A percentile compares a stretch with the other conserved stretches of the same genome.
Evolutionary conservation across 83 land plant genomes (phyloP).

Genomic region (Isoetes engelmannii): DNA sequence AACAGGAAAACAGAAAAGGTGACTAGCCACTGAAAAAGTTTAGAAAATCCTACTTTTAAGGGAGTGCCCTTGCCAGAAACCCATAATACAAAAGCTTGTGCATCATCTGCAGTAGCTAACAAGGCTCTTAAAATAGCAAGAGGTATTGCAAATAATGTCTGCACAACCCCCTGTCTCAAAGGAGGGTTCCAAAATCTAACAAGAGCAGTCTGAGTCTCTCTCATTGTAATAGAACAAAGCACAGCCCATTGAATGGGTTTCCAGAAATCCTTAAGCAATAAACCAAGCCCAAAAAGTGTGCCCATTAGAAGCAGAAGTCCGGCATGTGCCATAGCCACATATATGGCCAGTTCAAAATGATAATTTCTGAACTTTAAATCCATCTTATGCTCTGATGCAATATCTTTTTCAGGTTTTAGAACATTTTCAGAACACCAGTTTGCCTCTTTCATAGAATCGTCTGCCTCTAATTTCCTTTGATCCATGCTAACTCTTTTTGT

Average conservation of each 20-base stretch:
- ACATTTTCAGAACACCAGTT: too few relatives aligned
- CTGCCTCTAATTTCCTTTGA: too few relatives aligned
- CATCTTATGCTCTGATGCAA: too few relatives aligned
- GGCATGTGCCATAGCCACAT: constrained; percentile 94
- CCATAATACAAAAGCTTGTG: constrained; percentile 9
- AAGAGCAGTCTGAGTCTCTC: constrained; percentile 55
- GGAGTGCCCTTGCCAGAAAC: neutral
- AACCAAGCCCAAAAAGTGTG: constrained; percentile 47
- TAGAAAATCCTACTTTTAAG: constrained; percentile 47
- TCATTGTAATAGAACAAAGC: constrained; percentile 77
- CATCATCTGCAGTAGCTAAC: constrained; percentile 41
- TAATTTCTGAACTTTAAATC: too few relatives aligned
- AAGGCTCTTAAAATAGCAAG: constrained; percentile 40
- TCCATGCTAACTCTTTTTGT: too few relatives aligned
- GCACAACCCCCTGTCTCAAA: constrained; percentile 49
- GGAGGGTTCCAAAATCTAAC: constrained; percentile 74
- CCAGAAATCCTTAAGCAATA: constrained; percentile 56
- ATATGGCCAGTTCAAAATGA: constrained; percentile 57
- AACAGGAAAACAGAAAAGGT: constrained; percentile 56
- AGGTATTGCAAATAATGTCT: constrained; percentile 68
- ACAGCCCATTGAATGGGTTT: constrained; percentile 88
- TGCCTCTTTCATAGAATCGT: too few relatives aligned
- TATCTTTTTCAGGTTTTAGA: too few relatives aligned
- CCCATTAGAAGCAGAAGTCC: constrained; percentile 51
- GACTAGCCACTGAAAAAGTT: constrained; percentile 59